Evolutionary conservation across 306 rosid species (phyloP), one percentile per base, ranked within the genome.

Genomic region (Calophaca sinica): DNA sequence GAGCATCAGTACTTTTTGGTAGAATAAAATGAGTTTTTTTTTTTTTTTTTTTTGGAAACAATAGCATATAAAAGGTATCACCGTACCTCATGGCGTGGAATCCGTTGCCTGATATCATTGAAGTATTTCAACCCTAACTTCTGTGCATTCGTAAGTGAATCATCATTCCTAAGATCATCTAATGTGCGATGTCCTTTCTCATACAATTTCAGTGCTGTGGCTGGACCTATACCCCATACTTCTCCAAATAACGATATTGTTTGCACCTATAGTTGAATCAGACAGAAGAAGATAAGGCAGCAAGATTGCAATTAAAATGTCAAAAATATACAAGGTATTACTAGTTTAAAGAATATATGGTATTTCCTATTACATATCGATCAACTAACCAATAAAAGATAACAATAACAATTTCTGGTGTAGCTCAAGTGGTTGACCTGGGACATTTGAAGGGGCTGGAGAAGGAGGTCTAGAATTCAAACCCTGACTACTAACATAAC

Each of bases 221-320:
- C 92, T 57, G 98, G 97, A 72, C 96, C 97, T 74, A 91, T 74
- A 62, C 97, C 98, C 98, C 98, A 94, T 53, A 91, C 91, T 87
- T 94, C 94, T 48, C 94, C 97, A 86, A 94, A 94, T 61, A 94
- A 82, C 84, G 91, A 82, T 84, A 94, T 86, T 41, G 98, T 88
- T 20, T 85, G 59, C 35, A 91, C 94, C 97, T 94, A 74, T 44
- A 82, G 65, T 82, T 66, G 61, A 77, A 75, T 12, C 41, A 50
- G 45, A 63, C 9, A 42, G 57, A 3, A n/a, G 32, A 7, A 28
- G n/a, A 57, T 67, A 9, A 63, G 78, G 46, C 29, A 41, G 15
- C n/a, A 48, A 44, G 59, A 55, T 66, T 29, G 13, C 14, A 63
- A 76, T 48, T 44, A 45, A 72, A 73, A 65, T 65, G 73, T 31